Conservation (phyloP, 2,329 filamentous ascomycete species). For the Sarocladiaceae sp. region DNA sequence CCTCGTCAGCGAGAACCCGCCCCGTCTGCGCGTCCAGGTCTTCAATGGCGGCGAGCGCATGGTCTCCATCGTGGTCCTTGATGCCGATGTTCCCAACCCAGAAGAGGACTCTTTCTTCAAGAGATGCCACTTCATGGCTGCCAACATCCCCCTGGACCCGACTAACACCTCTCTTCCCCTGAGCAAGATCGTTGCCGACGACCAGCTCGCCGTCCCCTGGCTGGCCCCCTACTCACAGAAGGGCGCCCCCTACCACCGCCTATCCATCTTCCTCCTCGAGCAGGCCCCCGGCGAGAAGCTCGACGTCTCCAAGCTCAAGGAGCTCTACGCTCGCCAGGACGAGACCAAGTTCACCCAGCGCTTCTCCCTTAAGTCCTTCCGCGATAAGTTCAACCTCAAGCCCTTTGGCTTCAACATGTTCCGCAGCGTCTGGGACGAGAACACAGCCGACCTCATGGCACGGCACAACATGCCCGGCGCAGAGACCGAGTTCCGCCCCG, state of each 20-base stretch:
- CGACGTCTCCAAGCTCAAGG: constrained; percentile 51
- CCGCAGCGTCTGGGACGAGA: constrained; percentile 83
- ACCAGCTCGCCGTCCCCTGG: constrained; percentile 73
- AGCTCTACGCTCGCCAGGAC: constrained; percentile 42
- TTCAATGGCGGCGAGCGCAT: constrained; percentile 78
- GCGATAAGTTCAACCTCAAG: constrained; percentile 59
- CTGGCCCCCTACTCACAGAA: constrained; percentile 81
- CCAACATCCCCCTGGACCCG: constrained; percentile 49
- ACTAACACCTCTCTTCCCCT: constrained; percentile 58
- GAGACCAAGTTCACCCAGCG: constrained; percentile 21
- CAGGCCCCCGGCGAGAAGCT: constrained; percentile 58
- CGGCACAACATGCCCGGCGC: constrained; percentile 67
- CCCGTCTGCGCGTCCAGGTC: constrained; percentile 74
- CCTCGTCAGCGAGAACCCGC: constrained; percentile 62
- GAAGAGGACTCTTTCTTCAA: constrained; percentile 70
- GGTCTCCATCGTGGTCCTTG: constrained; percentile 77
- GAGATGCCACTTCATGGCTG: constrained; percentile 82
- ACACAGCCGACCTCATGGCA: constrained; percentile 81
- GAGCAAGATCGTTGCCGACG: constrained; percentile 45
- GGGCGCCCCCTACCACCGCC: constrained; percentile 83
- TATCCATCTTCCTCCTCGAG: constrained; percentile 77
- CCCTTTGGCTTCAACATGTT: constrained; percentile 84
- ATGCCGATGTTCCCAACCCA: constrained; percentile 81
- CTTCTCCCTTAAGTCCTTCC: constrained; percentile 71
- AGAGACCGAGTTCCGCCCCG: constrained; percentile 78